Base-by-base conservation (phyloP, 805 yeast genomes). In the Kodamaea sagamina region DNA sequence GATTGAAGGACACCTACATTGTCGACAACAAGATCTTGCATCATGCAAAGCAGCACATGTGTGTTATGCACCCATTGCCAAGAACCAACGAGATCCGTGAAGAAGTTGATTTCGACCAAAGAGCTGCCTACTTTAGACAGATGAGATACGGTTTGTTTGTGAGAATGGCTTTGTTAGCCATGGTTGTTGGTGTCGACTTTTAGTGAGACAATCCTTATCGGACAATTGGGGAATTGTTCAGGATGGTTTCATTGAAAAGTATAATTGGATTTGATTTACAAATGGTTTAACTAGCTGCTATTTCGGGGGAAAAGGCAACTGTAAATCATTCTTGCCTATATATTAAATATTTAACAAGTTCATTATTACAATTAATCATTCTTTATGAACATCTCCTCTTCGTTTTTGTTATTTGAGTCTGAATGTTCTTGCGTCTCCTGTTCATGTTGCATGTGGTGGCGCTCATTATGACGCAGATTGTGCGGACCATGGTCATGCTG, bases 51-150 rank as follows among this genome's bases (percentile, higher is more conserved):
- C 89, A 89, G 66, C 97, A 93, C 71, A 93, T 93, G 98, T 89
- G 97, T 67, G 86, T 93, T 51, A 85, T 93, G 96, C 99, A 93
- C 67, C 99, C 99, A 65, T 80, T 93, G 58, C 99, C 99, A 64
- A 86, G 99, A 70, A 90, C 89, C 52, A 85, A 82, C 59, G 99
- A 93, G 73, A 92, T 93, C 57, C 86, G 86, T 61, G 98, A 90
- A 72, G 99, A 93, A 74, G 98, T 93, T 59, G 99, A 93, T 67
- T 93, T 92, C 62, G 99, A 93, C 71, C 97, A 92, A 69, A 86
- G 99, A 68, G 98, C 99, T 52, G 98, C 99, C 47, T 93, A 93
- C 75, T 93, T 93, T 79, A 86, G 99, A 81, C 98, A 93, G 77
- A 93, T 93, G 99, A 86, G 95, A 68, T 92, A 93, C 64, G 99